Evolutionary conservation across 2,329 filamentous ascomycete species (phyloP).

Genomic region (Penicillium corylophilum): DNA sequence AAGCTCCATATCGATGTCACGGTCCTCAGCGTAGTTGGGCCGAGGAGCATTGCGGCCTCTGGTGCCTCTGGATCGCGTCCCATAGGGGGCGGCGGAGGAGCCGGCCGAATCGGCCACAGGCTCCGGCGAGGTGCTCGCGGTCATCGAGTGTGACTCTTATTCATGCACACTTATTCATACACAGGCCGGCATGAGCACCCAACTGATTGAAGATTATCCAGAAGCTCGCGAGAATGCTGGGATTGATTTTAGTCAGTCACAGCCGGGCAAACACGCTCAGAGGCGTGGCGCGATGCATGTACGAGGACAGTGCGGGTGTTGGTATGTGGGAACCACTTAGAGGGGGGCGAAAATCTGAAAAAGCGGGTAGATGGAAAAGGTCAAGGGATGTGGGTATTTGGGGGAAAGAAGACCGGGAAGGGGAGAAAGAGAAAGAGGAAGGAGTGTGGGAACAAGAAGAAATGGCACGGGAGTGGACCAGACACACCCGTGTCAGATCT

Average conservation of each 20-base stretch:
- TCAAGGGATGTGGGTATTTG: conserved; percentile 1
- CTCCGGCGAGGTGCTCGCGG: conserved; percentile 44
- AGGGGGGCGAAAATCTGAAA: conserved; percentile 24
- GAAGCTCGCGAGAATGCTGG: conserved; percentile 5
- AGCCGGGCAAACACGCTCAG: conserved; percentile 11
- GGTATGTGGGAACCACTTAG: conserved; percentile 20
- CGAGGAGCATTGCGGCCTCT: conserved; percentile 82
- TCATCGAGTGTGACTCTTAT: conserved; percentile 44
- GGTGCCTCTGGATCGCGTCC: conserved; percentile 90
- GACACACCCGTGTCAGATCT: conserved; percentile 1
- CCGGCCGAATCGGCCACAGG: conserved; percentile 38
- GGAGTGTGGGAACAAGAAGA: conserved; percentile 3
- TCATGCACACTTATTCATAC: conserved; percentile 42
- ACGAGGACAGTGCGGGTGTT: conserved; percentile 16
- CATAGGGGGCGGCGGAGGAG: conserved; percentile 66
- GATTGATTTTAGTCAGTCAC: conserved; percentile 17
- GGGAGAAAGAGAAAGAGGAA: conserved; percentile 8
- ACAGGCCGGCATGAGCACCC: conserved; percentile 20
- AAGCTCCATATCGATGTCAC: conserved; percentile 86
- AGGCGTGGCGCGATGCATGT: conserved; percentile 21
- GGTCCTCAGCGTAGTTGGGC: conserved; percentile 93
- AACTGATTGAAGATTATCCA: conserved; percentile 21
- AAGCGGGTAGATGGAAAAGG: conserved; percentile 15
- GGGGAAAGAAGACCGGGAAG: conserved; percentile 1
- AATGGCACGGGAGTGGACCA: neutral